Base-by-base conservation (phyloP, 495 filamentous ascomycete species). In the Hypomontagnella submonticulosa region DNA sequence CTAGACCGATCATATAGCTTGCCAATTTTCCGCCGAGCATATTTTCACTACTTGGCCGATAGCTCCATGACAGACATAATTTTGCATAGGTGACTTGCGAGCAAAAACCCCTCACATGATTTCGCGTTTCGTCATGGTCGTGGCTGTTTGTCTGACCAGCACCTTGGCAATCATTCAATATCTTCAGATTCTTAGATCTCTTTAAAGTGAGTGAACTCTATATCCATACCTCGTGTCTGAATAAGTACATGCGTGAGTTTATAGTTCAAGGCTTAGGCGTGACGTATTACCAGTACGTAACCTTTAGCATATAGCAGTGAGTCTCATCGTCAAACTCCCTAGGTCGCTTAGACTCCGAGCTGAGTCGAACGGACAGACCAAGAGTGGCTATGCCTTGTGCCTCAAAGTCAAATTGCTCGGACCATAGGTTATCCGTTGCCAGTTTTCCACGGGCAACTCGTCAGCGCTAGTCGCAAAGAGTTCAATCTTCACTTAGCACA, bases 91-190 rank as follows among this genome's bases (percentile, higher is more conserved):
- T 48, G 12, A 36, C 19, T 37, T 37, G 10, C 38, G 13, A 16
- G 8, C 13, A 36, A 32, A 23, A 4, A 50, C 6, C 9, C 19
- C 5, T 37, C 16, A 18, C 40, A 8, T 15, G 5, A 52, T 37
- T 2, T n/a, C 27, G 7, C n/a, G 16, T 37, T 52, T 46, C 57
- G 40, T 23, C 37, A 61, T 52, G 38, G 16, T 40, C 36, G 27
- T 42, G 37, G 37, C 44, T 44, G 10, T 19, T 54, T 47, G 46
- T 23, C 30, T 18, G 13, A 30, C 10, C 23, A 61, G 33, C 13
- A 54, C n/a, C 48, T 61, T 61, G 58, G 49, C 58, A 43, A 30
- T 57, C 32, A 16, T 30, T 12, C 36, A 42, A 54, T 41, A 32
- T 12, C 2, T 2, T 27, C 23, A 27, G 6, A 27, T 27, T 27